phyloP scores from a whole-genome alignment of 2,329 filamentous ascomycete species.

The Mariannaea elegans region DNA sequence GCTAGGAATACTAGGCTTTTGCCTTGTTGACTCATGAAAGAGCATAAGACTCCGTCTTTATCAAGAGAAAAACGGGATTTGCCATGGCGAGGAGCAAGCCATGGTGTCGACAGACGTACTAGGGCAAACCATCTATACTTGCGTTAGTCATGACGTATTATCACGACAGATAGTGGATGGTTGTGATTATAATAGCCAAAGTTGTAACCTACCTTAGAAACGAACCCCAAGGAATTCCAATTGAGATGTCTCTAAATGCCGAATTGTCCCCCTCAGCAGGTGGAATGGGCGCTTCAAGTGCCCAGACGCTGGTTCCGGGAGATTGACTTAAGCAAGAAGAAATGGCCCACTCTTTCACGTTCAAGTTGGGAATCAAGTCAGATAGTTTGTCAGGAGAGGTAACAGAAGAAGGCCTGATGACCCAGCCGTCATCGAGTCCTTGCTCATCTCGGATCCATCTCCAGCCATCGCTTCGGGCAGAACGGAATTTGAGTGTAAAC shows the following conservation, averaged over 20 bases:
- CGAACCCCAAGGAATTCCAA: conserved; percentile 70
- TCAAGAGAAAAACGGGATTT: conserved; percentile 71
- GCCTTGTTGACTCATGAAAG: conserved; percentile 78
- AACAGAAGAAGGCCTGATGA: conserved; percentile 54
- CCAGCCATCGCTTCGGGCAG: conserved; percentile 64
- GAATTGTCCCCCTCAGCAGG: conserved; percentile 67
- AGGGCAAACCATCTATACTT: conserved; percentile 77
- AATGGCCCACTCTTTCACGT: conserved; percentile 61
- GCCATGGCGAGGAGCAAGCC: conserved; percentile 90
- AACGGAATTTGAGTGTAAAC: conserved; percentile 78
- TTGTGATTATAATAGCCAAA: neutral
- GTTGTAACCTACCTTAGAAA: conserved; percentile 58
- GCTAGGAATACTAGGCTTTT: conserved; percentile 81
- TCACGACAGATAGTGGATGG: neutral
- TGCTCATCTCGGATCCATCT: conserved; percentile 75
- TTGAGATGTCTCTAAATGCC: conserved; percentile 59
- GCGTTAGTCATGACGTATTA: conserved; percentile 3
- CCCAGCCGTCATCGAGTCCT: conserved; percentile 70
- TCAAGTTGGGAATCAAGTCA: conserved; percentile 66
- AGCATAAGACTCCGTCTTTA: conserved; percentile 80
- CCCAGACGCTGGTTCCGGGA: conserved; percentile 75
- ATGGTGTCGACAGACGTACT: conserved; percentile 81
- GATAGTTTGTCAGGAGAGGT: conserved; percentile 52
- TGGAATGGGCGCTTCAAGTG: conserved; percentile 65
- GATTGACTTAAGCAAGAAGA: conserved; percentile 69